A percentile compares a stretch with the other conserved stretches of the same genome.
Conservation (phyloP, 768 basidiomycete genomes). For the Calocera viscosa region DNA sequence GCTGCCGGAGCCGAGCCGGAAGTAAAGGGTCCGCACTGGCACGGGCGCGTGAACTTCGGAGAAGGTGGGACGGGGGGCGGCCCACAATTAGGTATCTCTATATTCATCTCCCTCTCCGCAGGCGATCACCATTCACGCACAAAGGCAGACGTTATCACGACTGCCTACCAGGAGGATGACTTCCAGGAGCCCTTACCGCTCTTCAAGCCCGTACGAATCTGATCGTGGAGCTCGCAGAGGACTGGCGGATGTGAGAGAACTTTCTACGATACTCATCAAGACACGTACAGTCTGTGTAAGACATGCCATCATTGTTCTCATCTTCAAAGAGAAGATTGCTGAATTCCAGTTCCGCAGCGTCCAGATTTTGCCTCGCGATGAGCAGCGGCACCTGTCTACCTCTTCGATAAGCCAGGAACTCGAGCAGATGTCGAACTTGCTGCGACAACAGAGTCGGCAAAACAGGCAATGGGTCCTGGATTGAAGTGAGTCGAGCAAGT, state of each 20-base stretch:
- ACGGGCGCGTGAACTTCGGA: too few relatives aligned
- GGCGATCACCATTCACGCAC: too few relatives aligned
- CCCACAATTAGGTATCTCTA: too few relatives aligned
- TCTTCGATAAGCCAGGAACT: conserved; percentile 45
- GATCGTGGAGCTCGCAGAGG: conserved; percentile 38
- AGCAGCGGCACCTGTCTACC: conserved; percentile 35
- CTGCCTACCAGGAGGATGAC: conserved; percentile 21
- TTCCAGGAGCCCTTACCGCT: conserved; percentile 60
- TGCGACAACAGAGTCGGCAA: conserved; percentile 63
- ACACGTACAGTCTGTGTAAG: conserved; percentile 73
- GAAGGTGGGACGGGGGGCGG: too few relatives aligned
- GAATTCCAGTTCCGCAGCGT: conserved; percentile 87
- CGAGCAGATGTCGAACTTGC: conserved; percentile 79
- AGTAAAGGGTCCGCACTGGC: too few relatives aligned
- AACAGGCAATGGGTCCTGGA: conserved; percentile 54
- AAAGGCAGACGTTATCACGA: conserved; percentile 24
- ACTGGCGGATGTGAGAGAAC: background rate
- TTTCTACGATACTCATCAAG: background rate
- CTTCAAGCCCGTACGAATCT: conserved; percentile 68
- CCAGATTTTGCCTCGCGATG: conserved; percentile 83
- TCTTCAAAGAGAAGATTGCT: conserved; percentile 97
- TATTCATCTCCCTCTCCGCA: too few relatives aligned
- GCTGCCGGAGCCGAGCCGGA: too few relatives aligned
- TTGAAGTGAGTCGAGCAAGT: background rate
- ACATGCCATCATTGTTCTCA: conserved; percentile 88